Conservation (phyloP, 371 early-diverging fungal genomes). For the Basidiobolus meristosporus region DNA sequence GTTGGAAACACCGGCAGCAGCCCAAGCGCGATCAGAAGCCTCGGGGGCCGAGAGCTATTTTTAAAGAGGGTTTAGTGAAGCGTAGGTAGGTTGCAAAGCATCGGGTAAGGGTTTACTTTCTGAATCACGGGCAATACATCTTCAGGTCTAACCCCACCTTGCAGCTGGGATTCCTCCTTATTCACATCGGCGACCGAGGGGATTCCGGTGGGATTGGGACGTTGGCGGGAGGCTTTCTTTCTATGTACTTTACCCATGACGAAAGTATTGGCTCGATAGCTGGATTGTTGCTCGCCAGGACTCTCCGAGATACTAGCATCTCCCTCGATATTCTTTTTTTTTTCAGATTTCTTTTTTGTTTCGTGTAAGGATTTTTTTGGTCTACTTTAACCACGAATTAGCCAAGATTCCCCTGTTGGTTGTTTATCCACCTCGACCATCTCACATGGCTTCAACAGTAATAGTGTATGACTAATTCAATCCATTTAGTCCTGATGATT, state of each 20-base stretch:
- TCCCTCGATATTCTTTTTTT: too few relatives aligned
- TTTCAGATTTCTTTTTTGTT: too few relatives aligned
- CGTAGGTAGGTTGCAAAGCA: neutral
- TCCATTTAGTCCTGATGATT: too few relatives aligned
- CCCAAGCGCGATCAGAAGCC: conserved; percentile 70
- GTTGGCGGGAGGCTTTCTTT: conserved; percentile 1
- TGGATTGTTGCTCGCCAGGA: too few relatives aligned
- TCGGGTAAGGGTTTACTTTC: neutral
- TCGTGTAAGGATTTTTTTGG: too few relatives aligned
- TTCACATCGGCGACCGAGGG: neutral
- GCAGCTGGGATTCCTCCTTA: neutral
- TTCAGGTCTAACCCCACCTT: neutral
- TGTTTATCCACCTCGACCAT: too few relatives aligned
- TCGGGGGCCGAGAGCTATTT: conserved; percentile 33
- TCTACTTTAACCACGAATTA: too few relatives aligned
- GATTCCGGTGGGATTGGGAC: conserved; percentile 1
- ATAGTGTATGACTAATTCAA: too few relatives aligned
- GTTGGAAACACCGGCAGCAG: conserved; percentile 69
- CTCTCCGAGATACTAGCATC: too few relatives aligned
- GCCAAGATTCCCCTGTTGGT: too few relatives aligned
- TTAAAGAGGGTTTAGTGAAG: conserved; percentile 2
- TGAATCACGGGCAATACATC: conserved; percentile 1
- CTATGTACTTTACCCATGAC: neutral
- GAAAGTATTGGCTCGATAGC: too few relatives aligned
- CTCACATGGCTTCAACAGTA: too few relatives aligned